Conservation (phyloP, 257 asterid genomes). For the Solanum microdontum region DNA sequence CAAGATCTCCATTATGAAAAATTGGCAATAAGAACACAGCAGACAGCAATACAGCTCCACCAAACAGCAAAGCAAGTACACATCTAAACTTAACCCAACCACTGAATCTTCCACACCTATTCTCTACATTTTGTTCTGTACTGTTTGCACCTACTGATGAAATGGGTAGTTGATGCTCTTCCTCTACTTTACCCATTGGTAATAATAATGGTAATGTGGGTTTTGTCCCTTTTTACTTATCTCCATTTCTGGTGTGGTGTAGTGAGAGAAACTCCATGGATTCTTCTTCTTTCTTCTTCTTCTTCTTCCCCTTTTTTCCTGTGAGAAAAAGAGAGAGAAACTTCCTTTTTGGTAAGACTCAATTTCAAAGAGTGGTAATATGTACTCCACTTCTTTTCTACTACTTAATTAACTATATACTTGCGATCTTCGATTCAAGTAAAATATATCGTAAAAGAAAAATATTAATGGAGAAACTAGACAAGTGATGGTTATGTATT, state of each 20-base stretch:
- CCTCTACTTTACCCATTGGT: conserved; percentile 70
- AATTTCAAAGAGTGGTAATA: conserved; percentile 5
- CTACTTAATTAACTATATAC: neutral
- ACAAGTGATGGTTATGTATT: neutral
- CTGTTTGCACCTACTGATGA: conserved; percentile 48
- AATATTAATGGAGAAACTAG: too few species aligned
- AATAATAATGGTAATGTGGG: conserved; percentile 43
- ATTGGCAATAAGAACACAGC: conserved; percentile 72
- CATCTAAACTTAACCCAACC: conserved; percentile 51
- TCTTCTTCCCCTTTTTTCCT: conserved; percentile 2
- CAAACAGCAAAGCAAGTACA: conserved; percentile 45
- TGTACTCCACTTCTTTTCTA: conserved; percentile 1
- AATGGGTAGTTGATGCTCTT: conserved; percentile 24
- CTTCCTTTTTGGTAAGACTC: conserved; percentile 19
- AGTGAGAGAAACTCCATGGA: conserved; percentile 27
- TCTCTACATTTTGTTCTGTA: conserved; percentile 23
- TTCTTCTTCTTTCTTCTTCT: neutral
- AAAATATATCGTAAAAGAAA: too few species aligned
- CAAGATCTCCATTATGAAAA: conserved; percentile 36
- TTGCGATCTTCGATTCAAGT: neutral
- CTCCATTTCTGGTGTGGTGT: conserved; percentile 28
- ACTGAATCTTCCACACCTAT: conserved; percentile 23
- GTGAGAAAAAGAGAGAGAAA: conserved; percentile 12
- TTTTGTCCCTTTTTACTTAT: conserved; percentile 11
- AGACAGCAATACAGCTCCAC: conserved; percentile 55